phyloP scores from a whole-genome alignment of 2,329 filamentous ascomycete species.

The Fusarium mexicanum region DNA sequence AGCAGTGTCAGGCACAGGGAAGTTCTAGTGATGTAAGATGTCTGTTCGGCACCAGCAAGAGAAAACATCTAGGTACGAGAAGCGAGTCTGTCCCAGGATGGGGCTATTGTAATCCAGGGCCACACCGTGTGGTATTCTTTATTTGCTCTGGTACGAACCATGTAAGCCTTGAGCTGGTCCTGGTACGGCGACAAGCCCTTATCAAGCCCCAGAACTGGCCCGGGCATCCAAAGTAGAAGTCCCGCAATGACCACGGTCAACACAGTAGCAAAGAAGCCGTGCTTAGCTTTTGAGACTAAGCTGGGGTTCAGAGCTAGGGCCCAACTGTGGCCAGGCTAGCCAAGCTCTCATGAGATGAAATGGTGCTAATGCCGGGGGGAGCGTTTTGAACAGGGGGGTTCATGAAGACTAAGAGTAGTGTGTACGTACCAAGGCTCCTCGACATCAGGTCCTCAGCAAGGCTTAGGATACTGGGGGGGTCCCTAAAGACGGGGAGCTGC shows the following conservation, averaged over 20 bases:
- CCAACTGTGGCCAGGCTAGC: conserved; percentile 28
- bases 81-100: conserved; percentile 32
- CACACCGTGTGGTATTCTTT: conserved; percentile 43
- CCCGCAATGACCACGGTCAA: conserved; percentile 35
- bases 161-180: conserved; percentile 35
- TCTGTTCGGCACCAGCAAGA: conserved; percentile 36
- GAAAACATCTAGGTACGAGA: conserved; percentile 35
- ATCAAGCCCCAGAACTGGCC: conserved; percentile 42
- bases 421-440: conserved; percentile 31
- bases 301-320: conserved; percentile 35
- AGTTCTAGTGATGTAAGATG: conserved; percentile 41
- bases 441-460: conserved; percentile 38
- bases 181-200: conserved; percentile 34
- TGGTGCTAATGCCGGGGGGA: conserved; percentile 37
- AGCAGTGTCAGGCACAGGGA: conserved; percentile 22
- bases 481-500: conserved; percentile 41
- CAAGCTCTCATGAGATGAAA: conserved; percentile 31
- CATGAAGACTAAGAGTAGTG: conserved; percentile 29
- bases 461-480: conserved; percentile 40
- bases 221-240: conserved; percentile 31
- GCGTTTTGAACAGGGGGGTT: conserved; percentile 38
- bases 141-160: conserved; percentile 39
- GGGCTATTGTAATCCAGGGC: conserved; percentile 33
- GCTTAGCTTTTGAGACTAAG: conserved; percentile 35
- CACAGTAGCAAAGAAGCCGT: conserved; percentile 34